Percentiles rank a stretch among this genome's conserved stretches.
phyloP scores from a whole-genome alignment of 768 basidiomycete genomes.

The Cystobasidium onofrii region DNA sequence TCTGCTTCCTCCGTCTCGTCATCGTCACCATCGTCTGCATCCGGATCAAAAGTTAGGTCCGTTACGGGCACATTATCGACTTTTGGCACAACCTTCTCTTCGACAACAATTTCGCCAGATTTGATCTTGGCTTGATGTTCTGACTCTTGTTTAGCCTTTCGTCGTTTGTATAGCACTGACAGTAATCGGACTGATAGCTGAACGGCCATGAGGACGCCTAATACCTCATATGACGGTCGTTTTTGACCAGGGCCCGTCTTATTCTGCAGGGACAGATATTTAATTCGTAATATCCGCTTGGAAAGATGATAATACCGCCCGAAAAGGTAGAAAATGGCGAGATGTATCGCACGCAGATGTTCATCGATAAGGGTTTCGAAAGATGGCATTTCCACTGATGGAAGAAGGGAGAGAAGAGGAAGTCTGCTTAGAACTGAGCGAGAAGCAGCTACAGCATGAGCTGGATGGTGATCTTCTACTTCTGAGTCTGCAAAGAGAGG shows the following conservation, averaged over 20 bases:
- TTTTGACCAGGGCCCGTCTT: neutral
- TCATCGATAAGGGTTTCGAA: constrained; percentile 40
- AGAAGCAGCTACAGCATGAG: neutral
- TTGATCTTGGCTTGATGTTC: neutral
- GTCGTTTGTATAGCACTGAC: constrained; percentile 24
- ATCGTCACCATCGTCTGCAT: constrained; percentile 34
- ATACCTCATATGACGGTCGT: constrained; percentile 41
- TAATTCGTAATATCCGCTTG: constrained; percentile 37
- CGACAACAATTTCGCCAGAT: neutral
- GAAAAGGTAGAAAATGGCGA: constrained; percentile 43
- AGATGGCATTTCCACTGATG: constrained; percentile 33
- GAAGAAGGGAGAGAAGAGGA: neutral
- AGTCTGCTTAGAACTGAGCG: constrained; percentile 33
- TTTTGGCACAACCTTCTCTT: constrained; percentile 1
- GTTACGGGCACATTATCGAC: constrained; percentile 39
- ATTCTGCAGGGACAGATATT: constrained; percentile 37
- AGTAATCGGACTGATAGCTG: constrained; percentile 37
- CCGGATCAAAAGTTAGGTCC: constrained; percentile 39
- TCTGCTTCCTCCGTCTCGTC: constrained; percentile 16
- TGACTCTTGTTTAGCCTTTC: constrained; percentile 9
- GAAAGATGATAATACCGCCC: constrained; percentile 40
- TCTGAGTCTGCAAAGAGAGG: constrained; percentile 2
- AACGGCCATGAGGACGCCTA: constrained; percentile 41
- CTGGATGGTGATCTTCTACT: neutral
- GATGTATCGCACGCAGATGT: constrained; percentile 39